These are phyloP conservation scores for Candida quercuum DNA, from an alignment of 805 yeast species.

Conservation along the genomic window DNA sequence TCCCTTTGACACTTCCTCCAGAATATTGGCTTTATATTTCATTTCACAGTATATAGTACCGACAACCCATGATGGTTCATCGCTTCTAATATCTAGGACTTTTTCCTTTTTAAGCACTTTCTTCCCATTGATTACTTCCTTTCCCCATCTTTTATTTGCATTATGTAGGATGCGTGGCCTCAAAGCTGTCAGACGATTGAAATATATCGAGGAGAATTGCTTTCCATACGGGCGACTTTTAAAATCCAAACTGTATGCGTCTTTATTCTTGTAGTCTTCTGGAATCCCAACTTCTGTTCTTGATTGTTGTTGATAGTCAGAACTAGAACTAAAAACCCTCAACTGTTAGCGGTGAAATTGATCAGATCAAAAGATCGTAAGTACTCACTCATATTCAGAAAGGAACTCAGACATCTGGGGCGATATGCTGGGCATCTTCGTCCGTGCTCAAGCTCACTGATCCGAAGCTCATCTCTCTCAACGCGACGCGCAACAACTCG, in stretches of 20 bases:
- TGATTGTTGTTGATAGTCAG: neutral
- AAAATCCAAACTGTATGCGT: conserved; percentile 15
- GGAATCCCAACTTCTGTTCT: conserved; percentile 3
- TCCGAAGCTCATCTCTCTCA: too few species aligned
- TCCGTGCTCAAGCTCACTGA: too few species aligned
- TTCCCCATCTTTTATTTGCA: conserved; percentile 53
- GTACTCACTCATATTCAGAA: neutral
- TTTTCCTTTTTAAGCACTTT: conserved; percentile 36
- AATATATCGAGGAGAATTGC: conserved; percentile 58
- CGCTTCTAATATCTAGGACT: conserved; percentile 57
- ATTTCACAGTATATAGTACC: conserved; percentile 86
- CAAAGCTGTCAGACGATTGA: conserved; percentile 42
- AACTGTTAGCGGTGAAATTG: too few species aligned
- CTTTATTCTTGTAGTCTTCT: conserved; percentile 9
- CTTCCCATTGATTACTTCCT: conserved; percentile 35
- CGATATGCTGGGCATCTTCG: conserved; percentile 1
- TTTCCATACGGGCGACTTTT: conserved; percentile 39
- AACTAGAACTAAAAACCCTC: too few species aligned
- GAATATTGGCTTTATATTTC: conserved; percentile 78
- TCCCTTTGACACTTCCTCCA: conserved; percentile 69
- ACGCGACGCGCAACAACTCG: too few species aligned
- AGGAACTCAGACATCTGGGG: neutral
- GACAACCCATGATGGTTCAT: conserved; percentile 69
- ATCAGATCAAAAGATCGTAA: neutral
- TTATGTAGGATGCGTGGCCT: conserved; percentile 40